These are phyloP conservation scores for Entonaema liquescens DNA, from an alignment of 495 filamentous ascomycete species.

Conservation along the genomic window DNA sequence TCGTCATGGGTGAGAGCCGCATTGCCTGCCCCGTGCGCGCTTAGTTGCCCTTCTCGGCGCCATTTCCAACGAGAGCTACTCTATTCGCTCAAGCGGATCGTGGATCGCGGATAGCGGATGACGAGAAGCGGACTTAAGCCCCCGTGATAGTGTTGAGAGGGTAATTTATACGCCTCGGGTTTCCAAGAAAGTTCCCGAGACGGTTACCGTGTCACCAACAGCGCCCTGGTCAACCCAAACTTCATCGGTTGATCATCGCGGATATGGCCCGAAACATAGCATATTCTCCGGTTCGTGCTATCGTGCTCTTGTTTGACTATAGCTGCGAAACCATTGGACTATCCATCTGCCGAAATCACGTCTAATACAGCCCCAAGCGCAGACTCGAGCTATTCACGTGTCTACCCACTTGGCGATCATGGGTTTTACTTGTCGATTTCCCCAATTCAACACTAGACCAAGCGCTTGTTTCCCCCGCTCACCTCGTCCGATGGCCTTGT, in stretches of 20 bases:
- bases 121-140: not conserved
- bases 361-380: conserved; percentile 31
- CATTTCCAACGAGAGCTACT: conserved; percentile 8
- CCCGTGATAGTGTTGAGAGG: conserved; percentile 2
- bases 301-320: conserved; percentile 31
- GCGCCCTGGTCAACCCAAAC: conserved; percentile 4
- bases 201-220: conserved; percentile 30
- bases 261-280: conserved; percentile 34
- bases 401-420: conserved; percentile 37
- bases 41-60: conserved; percentile 2
- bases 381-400: conserved; percentile 38
- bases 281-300: conserved; percentile 34
- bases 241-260: conserved; percentile 37
- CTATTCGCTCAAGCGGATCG: conserved; percentile 14
- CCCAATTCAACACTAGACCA: conserved; percentile 32
- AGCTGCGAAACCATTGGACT: conserved; percentile 37
- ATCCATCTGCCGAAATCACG: conserved; percentile 41
- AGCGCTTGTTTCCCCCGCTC: conserved; percentile 28
- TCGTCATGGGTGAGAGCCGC: conserved; percentile 29
- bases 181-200: conserved; percentile 31
- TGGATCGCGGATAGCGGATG: not conserved
- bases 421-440: conserved; percentile 28
- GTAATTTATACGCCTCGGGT: conserved; percentile 28
- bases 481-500: conserved; percentile 22
- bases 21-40: conserved; percentile 8